Evolutionary conservation across 164 flowering plant species (phyloP).

Genomic region (Brasenia schreberi): DNA sequence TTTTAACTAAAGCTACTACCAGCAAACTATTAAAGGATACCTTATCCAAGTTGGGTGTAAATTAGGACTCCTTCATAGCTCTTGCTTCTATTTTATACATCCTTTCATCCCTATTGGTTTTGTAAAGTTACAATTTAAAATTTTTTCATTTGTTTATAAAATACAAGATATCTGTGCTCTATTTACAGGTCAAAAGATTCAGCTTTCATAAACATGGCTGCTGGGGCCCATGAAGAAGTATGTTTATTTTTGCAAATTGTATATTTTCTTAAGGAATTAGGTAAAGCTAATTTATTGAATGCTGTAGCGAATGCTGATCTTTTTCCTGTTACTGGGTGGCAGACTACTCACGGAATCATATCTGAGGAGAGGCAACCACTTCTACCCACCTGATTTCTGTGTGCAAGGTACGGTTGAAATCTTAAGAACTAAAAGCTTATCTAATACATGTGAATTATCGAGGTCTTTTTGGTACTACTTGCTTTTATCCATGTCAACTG

Average conservation of each 20-base stretch:
- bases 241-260: conserved; percentile 5
- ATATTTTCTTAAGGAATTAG: background rate
- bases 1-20: no score
- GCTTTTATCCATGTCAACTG: no score
- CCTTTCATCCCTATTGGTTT: background rate
- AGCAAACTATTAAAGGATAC: no score
- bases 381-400: conserved; percentile 44
- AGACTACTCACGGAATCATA: conserved; percentile 63
- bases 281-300: background rate
- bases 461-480: no score
- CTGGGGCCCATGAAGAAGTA: conserved; percentile 95
- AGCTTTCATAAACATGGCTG: conserved; percentile 69
- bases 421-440: no score
- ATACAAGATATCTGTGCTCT: no score
- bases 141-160: no score
- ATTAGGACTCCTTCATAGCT: no score
- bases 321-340: conserved; percentile 11
- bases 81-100: no score
- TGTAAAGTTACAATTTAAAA: background rate
- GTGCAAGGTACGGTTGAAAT: background rate
- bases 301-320: background rate
- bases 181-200: conserved; percentile 44
- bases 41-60: no score
- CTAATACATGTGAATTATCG: no score
- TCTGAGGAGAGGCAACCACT: conserved; percentile 69